Base-by-base conservation (phyloP, 306 rosid genomes). In the Lotus japonicus region DNA sequence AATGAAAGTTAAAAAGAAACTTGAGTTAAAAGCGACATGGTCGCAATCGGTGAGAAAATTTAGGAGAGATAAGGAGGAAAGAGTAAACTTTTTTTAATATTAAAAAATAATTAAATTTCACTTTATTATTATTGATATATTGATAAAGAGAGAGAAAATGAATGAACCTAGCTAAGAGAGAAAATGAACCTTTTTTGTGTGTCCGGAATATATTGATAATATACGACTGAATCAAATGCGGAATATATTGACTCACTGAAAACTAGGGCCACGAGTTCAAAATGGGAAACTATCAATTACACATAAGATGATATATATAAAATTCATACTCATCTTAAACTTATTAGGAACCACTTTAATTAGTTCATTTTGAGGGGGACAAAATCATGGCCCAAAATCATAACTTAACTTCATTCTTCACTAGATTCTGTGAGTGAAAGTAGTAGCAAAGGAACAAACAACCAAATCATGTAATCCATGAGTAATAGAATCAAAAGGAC, bases 201-300 rank as follows among this genome's bases (percentile, higher is more conserved):
- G 48, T 11, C 31, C 15, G 21, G 2, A 26, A 16, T 14, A 9
- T 16, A 8, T 50, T 50, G 56, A 2, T 10, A 21, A 21, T 10
- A 44, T 43, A 58, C 44, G 58, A 70, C 75, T 35, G 7, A 58
- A 70, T 70, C 58, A 70, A 44, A 58, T 26, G 10, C 4, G 21
- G 9, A 70, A 70, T 15, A 18, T 66, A 16, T 66, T 50, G 60
- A 50, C 38, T 51, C 15, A 5, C 71, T 49, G 2, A 65, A 65
- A 65, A 48, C 16, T 48, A 31, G 70, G 46, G 7, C 58, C 26
- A 28, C 31, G 21, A 5, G 12, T 55, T 53, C 33, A 11, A 15
- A 13, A 8, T 1, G 14, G 26, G 4, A 28, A 10, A 15, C 5
- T 18, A 18, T 60, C 13, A 9, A 19, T 3, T 4, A 19, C 35